Conservation (phyloP, 2,329 filamentous ascomycete genomes). For the Myrmaecium sp. region DNA sequence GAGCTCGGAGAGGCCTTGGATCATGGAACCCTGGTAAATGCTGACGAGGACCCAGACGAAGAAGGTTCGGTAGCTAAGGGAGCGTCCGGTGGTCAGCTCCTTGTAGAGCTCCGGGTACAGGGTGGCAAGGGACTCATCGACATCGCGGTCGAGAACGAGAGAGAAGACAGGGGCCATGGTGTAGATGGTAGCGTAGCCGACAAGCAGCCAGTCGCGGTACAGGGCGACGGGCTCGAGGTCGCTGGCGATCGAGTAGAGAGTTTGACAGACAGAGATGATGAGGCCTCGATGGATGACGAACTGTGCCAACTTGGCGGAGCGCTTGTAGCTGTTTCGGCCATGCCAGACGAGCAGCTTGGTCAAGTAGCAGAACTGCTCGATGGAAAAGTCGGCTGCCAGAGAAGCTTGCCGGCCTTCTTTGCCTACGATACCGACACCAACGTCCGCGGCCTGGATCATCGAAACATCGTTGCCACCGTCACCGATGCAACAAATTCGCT, state of each 20-base stretch:
- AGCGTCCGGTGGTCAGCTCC: constrained; percentile 78
- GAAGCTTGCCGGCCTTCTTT: constrained; percentile 94
- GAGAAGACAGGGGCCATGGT: constrained; percentile 88
- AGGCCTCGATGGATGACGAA: constrained; percentile 96
- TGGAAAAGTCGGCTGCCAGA: constrained; percentile 89
- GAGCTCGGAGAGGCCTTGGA: constrained; percentile 85
- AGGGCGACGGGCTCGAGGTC: constrained; percentile 86
- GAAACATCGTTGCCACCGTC: constrained; percentile 97
- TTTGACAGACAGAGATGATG: constrained; percentile 91
- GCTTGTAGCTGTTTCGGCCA: constrained; percentile 91
- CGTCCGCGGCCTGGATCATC: constrained; percentile 98
- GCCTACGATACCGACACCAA: constrained; percentile 93
- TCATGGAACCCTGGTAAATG: constrained; percentile 87
- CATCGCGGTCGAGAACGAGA: constrained; percentile 84
- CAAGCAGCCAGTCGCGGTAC: constrained; percentile 92
- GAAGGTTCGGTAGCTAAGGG: constrained; percentile 82
- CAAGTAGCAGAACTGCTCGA: constrained; percentile 85
- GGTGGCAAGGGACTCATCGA: constrained; percentile 84
- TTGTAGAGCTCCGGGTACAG: constrained; percentile 96
- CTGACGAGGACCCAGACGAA: constrained; percentile 93
- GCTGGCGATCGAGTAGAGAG: constrained; percentile 88
- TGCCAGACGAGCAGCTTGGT: constrained; percentile 99
- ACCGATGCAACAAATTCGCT: constrained; percentile 92
- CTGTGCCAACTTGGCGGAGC: constrained; percentile 85
- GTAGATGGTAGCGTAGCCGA: constrained; percentile 92